A percentile compares a stretch with the other conserved stretches of the same genome.
These are phyloP conservation scores for Scheffersomyces lignosus DNA, from an alignment of 805 yeast species.

Conservation along the genomic window DNA sequence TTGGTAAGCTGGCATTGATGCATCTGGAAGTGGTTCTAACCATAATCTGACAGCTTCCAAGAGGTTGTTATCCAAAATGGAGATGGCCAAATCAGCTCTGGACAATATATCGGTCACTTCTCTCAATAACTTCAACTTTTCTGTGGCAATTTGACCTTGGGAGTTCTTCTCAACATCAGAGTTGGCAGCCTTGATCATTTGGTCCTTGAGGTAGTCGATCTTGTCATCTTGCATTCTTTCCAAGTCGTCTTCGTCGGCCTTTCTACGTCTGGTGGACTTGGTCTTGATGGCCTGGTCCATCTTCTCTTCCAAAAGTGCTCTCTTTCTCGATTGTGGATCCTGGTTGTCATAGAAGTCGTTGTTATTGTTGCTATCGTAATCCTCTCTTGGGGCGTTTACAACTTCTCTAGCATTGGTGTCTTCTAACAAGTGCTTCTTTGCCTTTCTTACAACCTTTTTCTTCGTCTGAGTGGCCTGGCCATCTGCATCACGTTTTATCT, in stretches of 20 bases:
- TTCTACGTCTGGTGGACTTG: conserved; percentile 58
- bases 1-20: conserved; percentile 95
- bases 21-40: conserved; percentile 98
- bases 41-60: conserved; percentile 92
- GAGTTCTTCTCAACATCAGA: conserved; percentile 62
- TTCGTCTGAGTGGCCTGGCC: conserved; percentile 16
- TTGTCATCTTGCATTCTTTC: conserved; percentile 94
- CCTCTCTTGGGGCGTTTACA: conserved; percentile 1
- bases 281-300: conserved; percentile 76
- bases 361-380: conserved; percentile 7
- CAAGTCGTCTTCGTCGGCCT: conserved; percentile 86
- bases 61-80: conserved; percentile 89
- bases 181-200: conserved; percentile 87
- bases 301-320: conserved; percentile 77
- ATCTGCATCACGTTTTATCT: conserved; percentile 9
- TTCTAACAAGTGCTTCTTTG: conserved; percentile 11
- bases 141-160: conserved; percentile 67
- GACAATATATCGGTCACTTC: conserved; percentile 75
- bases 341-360: conserved; percentile 22
- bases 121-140: conserved; percentile 76
- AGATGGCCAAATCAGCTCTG: conserved; percentile 84
- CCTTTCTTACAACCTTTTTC: conserved; percentile 29
- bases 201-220: conserved; percentile 76
- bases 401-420: conserved; percentile 7
- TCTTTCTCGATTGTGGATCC: conserved; percentile 47